Evolutionary conservation across 192 early-diverging fungal genomes (phyloP).

Genomic region (Irineochytrium annulatum): DNA sequence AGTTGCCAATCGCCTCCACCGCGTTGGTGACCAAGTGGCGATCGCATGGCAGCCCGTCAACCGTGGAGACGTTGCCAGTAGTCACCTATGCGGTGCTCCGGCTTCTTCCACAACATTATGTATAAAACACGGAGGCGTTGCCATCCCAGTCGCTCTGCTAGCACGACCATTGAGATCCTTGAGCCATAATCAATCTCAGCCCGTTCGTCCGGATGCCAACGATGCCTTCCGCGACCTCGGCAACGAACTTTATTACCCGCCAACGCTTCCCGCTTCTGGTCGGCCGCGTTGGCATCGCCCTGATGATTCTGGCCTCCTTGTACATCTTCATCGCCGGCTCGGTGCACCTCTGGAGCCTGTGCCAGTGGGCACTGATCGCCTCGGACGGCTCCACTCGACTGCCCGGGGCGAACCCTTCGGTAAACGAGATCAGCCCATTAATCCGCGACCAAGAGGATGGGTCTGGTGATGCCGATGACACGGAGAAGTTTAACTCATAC

Average conservation of each 20-base stretch:
- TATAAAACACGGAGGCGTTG: too few species aligned
- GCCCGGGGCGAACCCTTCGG: not conserved
- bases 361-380: not conserved
- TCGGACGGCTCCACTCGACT: not conserved
- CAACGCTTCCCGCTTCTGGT: slow-evolving; percentile 97
- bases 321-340: slow-evolving; percentile 21
- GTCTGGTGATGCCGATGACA: not conserved
- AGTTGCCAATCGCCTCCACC: too few species aligned
- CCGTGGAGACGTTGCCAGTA: too few species aligned
- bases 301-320: slow-evolving; percentile 81
- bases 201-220: not conserved
- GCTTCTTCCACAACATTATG: too few species aligned
- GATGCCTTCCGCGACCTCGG: not conserved
- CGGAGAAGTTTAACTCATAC: too few species aligned
- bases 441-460: not conserved
- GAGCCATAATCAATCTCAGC: not conserved
- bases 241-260: not conserved
- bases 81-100: too few species aligned
- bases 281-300: slow-evolving; percentile 70
- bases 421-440: not conserved
- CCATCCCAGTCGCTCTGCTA: too few species aligned
- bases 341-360: not conserved
- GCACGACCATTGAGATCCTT: slow-evolving; percentile 1
- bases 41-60: too few species aligned
- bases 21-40: too few species aligned